Base-by-base conservation (phyloP, 257 asterid genomes). In the Henckelia pumila region DNA sequence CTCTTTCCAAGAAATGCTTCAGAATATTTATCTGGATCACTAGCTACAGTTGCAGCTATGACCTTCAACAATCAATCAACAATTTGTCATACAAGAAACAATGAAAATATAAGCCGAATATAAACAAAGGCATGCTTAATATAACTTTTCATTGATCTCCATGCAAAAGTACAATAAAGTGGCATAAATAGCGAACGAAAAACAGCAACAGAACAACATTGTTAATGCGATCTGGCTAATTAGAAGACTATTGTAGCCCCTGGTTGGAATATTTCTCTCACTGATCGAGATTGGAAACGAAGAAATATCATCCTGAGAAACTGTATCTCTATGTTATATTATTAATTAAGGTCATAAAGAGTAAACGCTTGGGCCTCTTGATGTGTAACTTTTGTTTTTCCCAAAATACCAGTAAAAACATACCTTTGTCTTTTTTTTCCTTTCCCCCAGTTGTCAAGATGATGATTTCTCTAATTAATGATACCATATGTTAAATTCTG, bases 1-100 rank as follows among this genome's bases (percentile, higher is more conserved):
- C 91, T 66, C 83, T 90, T 88, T 78, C 85, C 99, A 56, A 94
- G 95, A 69, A 94, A 81, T 57, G 95, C 96, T 77, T 85, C 97
- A 28, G 91, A 76, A 81, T 88, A 94, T 62, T 84, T 87, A 64
- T 75, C 81, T 56, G 84, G 86, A 76, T 91, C 95, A 78, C 99
- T 91, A 32, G 86, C 87, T 40, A 94, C 97, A 9, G 95, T 79
- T 58, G 95, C 95, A 60, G 97, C 97, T 77, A 94, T 94, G 65
- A 94, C 95, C 99, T 94, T 72, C 75, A 79, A 59, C 67, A 65
- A 30, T 67, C 19, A 69, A 56, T 29, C 55, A 24, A 33, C 22
- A 56, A 73, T 55, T 55, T 40, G 60, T 67, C 66, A 72, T 30
- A 16, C 66, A 61, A 17, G 35, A 69, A 63, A 61, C 61, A 62